Evolutionary conservation across 2,329 filamentous ascomycete species (phyloP).

Genomic region (Leptosphaerulina australis): DNA sequence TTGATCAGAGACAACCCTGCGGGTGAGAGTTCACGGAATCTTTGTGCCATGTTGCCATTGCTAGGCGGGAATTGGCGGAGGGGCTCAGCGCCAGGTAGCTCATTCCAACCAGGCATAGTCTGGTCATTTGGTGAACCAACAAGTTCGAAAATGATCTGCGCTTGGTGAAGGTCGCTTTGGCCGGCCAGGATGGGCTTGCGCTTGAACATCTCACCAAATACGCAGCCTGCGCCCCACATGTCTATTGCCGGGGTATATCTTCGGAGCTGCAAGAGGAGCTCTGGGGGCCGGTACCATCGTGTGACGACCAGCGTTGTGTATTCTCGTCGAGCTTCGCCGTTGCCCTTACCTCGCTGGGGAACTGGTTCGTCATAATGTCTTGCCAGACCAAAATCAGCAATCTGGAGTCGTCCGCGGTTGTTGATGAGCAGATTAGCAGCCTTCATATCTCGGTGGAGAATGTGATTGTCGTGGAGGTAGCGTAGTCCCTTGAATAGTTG

Average conservation of each 20-base stretch:
- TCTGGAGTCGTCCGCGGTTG: slow-evolving; percentile 90
- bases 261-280: slow-evolving; percentile 84
- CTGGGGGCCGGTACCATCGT: slow-evolving; percentile 93
- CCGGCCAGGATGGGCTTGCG: slow-evolving; percentile 91
- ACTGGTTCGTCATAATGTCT: slow-evolving; percentile 87
- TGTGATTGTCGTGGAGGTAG: slow-evolving; percentile 84
- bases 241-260: slow-evolving; percentile 98
- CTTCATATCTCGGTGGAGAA: slow-evolving; percentile 98
- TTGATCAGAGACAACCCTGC: slow-evolving; percentile 78
- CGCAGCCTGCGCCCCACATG: slow-evolving; percentile 98
- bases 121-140: slow-evolving; percentile 88
- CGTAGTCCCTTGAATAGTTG: slow-evolving; percentile 88
- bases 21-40: slow-evolving; percentile 77
- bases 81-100: slow-evolving; percentile 79
- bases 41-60: slow-evolving; percentile 70
- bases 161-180: slow-evolving; percentile 85
- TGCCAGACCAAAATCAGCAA: slow-evolving; percentile 95
- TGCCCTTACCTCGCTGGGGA: slow-evolving; percentile 76
- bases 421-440: slow-evolving; percentile 96
- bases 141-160: slow-evolving; percentile 91
- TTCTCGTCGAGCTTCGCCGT: slow-evolving; percentile 83
- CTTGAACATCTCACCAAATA: slow-evolving; percentile 97
- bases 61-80: slow-evolving; percentile 66
- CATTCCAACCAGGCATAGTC: slow-evolving; percentile 89
- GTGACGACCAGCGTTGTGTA: slow-evolving; percentile 98